Base-by-base conservation (phyloP, 129 eudicot species). In the Pulicaria dysenterica region DNA sequence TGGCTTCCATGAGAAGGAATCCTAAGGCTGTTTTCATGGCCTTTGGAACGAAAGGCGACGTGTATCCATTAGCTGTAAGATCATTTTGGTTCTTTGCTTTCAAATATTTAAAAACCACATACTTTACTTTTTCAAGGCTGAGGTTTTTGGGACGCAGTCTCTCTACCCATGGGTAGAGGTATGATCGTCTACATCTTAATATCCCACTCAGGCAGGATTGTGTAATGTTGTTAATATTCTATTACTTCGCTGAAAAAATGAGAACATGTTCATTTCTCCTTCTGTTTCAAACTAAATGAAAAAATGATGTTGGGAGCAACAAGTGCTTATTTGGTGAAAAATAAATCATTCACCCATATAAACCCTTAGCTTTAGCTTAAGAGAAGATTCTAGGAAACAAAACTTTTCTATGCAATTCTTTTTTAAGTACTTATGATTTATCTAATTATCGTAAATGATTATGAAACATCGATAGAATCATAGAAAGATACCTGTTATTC, bases 41-140 rank as follows among this genome's bases (percentile, higher is more conserved):
- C 67, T 95, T 95, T 77, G 97, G 99, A 62, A 95, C 99, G 39
- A 90, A 95, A 83, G 99, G 97, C 68, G 99, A 91, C 69, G 94
- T 95, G 37, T 81, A 86, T 60, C 99, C 99, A 5, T 82, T 91
- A 61, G 94, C 99, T 24, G 97, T 89, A 41, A 47, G 14, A 34
- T 40, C 13, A 46, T 54, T 10, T 19, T 7, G n/a, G 65, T 64
- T 49, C 59, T 66, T 45, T 48, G 54, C 16, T 9, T 39, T 5
- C 61, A 56, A 46, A 64, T 69, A 45, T 48, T 37, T 19, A 36
- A 37, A 46, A 70, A 40, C 54, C 46, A 38, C 67, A 8, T 14
- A 47, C 38, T 43, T 45, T 37, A 73, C 37, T 67, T 24, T 24
- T 24, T 24, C 31, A 24, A 24, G 31, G 31, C 31, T 24, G 31